Base-by-base conservation (phyloP, 1,284 basidiomycete genomes). In the Cutaneotrichosporon sp. region DNA sequence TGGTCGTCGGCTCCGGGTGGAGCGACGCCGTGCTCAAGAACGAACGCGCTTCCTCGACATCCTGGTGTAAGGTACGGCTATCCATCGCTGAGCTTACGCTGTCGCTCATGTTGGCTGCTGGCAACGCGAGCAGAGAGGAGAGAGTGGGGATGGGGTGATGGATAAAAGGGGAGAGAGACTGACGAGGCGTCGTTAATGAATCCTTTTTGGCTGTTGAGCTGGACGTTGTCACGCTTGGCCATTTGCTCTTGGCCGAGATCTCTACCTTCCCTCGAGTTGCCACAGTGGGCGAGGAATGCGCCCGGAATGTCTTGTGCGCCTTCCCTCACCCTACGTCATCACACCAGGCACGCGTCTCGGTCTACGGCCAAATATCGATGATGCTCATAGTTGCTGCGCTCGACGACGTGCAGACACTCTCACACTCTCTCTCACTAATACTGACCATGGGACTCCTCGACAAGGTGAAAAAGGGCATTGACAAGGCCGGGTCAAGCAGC, bases 1-100 rank as follows among this genome's bases (percentile, higher is more conserved):
- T 48, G n/a, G 56, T 58, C 45, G 51, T 49, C 14, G 56, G 42
- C 45, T 45, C 45, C 4, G 55, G 51, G 33, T 45, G 55, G 26
- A 51, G 15, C 17, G 70, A 70, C 8, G 47, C 48, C 5, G 60
- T 54, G 46, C 66, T 69, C 34, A 69, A 42, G 46, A 74, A 59
- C 4, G 71, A 73, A 33, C 64, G 60, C 49, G 69, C 68, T 45
- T 73, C 71, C 51, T 71, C 70, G 4, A 66, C 62, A 17, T 70
- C 65, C 49, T 46, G 44, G 12, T n/a, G 40, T 38, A 46, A 54
- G 37, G 30, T 13, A 4, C 26, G 38, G 36, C 15, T 18, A 8
- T 18, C n/a, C 10, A 22, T 23, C 8, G n/a, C 18, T 8, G 13
- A 14, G 23, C 47, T 38, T 39, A 47, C 43, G 44, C 22, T 46